phyloP scores from a whole-genome alignment of 202 grass and related monocot species.

The Hordeum pubiflorum region DNA sequence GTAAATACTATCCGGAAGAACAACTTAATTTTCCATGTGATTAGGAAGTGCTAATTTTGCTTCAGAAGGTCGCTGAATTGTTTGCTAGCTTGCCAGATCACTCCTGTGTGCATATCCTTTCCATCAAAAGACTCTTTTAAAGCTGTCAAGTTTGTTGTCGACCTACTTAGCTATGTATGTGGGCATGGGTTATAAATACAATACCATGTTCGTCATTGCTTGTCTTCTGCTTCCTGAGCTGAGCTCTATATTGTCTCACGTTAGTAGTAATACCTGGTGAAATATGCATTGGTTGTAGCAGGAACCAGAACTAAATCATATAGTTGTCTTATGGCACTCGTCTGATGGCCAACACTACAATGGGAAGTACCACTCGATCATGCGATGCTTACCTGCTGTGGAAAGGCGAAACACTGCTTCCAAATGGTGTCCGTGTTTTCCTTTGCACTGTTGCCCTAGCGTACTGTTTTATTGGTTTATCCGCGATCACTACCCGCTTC shows the following conservation, averaged over 20 bases:
- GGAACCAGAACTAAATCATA: background rate
- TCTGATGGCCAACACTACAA: background rate
- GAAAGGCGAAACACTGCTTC: constrained; percentile 50
- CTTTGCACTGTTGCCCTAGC: constrained; percentile 46
- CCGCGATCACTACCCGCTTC: constrained; percentile 62
- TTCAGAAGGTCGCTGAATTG: background rate
- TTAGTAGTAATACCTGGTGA: background rate
- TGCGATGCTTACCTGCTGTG: constrained; percentile 49
- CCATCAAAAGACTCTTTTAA: background rate
- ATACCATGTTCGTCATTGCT: background rate
- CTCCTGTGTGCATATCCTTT: background rate
- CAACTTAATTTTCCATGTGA: background rate
- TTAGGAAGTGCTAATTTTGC: background rate
- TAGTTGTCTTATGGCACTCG: background rate
- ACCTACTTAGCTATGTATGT: background rate
- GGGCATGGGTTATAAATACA: background rate
- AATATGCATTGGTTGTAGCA: background rate
- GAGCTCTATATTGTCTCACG: background rate
- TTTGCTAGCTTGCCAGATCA: background rate
- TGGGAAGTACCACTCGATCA: background rate
- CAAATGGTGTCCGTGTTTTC: constrained; percentile 34
- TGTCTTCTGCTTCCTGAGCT: background rate
- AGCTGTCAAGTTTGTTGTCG: background rate
- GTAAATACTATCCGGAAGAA: background rate
- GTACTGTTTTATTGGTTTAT: constrained; percentile 83